A percentile compares a stretch with the other conserved stretches of the same genome.
phyloP scores from a whole-genome alignment of 225 moss, liverwort and hornwort species.

The Sphagnum contortum region DNA sequence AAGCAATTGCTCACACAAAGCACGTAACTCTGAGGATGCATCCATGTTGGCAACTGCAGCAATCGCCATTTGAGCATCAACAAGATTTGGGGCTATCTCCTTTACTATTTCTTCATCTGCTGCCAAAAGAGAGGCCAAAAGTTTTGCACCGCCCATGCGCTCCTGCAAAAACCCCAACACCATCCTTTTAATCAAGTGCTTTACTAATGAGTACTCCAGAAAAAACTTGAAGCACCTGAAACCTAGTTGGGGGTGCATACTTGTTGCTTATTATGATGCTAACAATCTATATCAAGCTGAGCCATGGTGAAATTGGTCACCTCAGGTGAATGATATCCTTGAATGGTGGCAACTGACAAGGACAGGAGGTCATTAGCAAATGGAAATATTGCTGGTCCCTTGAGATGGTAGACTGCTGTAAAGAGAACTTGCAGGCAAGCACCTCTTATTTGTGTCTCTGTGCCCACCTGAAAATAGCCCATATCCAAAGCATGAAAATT shows the following conservation, averaged over 20 bases:
- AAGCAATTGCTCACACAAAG: conserved; percentile 71
- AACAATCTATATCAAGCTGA: not conserved
- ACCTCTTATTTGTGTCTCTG: conserved; percentile 40
- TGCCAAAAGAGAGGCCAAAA: conserved; percentile 73
- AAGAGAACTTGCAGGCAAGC: conserved; percentile 92
- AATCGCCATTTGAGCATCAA: conserved; percentile 56
- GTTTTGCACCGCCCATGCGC: conserved; percentile 62
- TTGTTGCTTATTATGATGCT: not conserved
- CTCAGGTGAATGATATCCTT: conserved; percentile 52
- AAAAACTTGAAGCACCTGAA: not conserved
- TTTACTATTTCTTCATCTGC: conserved; percentile 67
- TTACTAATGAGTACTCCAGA: not conserved
- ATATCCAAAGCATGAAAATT: not conserved
- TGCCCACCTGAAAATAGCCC: conserved; percentile 30
- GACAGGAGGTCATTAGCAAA: conserved; percentile 62
- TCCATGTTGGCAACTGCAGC: conserved; percentile 72
- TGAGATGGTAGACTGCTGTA: conserved; percentile 85
- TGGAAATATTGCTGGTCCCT: conserved; percentile 51
- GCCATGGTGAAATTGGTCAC: conserved; percentile 21
- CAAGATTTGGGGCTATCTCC: conserved; percentile 62
- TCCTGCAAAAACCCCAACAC: conserved; percentile 30
- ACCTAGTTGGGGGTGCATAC: not conserved
- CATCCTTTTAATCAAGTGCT: too few relatives aligned
- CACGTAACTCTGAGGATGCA: conserved; percentile 62
- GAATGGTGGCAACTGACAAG: conserved; percentile 46